These are phyloP conservation scores for Globisporangium solare DNA, from an alignment of 352 stramenopile genomes.

Conservation along the genomic window DNA sequence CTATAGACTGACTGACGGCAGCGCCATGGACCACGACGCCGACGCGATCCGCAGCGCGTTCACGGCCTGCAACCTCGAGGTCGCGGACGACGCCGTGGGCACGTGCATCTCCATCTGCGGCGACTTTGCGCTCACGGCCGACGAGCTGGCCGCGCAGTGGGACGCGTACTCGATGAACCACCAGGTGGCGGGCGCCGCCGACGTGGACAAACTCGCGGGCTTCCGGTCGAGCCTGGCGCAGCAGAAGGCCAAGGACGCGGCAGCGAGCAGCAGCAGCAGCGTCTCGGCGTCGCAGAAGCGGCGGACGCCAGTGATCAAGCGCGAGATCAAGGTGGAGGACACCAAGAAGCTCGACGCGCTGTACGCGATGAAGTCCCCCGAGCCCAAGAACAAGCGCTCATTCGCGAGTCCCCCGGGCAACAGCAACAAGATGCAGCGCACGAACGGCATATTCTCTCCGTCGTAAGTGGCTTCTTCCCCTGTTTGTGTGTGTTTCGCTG, in stretches of 20 bases:
- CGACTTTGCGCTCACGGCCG: conserved; percentile 74
- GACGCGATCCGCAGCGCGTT: conserved; percentile 65
- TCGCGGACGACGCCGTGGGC: conserved; percentile 57
- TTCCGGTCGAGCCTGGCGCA: conserved; percentile 73
- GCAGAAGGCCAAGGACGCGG: conserved; percentile 41
- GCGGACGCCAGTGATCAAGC: conserved; percentile 67
- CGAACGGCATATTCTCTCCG: conserved; percentile 68
- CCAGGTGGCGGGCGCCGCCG: conserved; percentile 52
- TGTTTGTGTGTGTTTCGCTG: too few relatives aligned
- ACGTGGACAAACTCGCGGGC: conserved; percentile 50
- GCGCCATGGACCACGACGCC: conserved; percentile 50
- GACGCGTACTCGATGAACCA: conserved; percentile 87
- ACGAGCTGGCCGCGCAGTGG: conserved; percentile 76
- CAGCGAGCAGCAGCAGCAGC: neutral
- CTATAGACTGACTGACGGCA: neutral
- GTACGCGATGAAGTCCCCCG: conserved; percentile 71
- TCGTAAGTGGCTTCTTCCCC: conserved; percentile 27
- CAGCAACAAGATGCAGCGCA: conserved; percentile 64
- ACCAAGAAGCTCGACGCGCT: conserved; percentile 43
- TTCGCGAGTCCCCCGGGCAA: conserved; percentile 48
- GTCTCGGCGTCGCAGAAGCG: conserved; percentile 33
- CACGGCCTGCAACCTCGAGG: conserved; percentile 66
- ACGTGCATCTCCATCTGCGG: conserved; percentile 65
- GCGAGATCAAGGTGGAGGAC: conserved; percentile 51
- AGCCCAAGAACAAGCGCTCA: conserved; percentile 59